Conservation (phyloP, 108 stramenopile genomes). For the Craspedostauros australis region DNA sequence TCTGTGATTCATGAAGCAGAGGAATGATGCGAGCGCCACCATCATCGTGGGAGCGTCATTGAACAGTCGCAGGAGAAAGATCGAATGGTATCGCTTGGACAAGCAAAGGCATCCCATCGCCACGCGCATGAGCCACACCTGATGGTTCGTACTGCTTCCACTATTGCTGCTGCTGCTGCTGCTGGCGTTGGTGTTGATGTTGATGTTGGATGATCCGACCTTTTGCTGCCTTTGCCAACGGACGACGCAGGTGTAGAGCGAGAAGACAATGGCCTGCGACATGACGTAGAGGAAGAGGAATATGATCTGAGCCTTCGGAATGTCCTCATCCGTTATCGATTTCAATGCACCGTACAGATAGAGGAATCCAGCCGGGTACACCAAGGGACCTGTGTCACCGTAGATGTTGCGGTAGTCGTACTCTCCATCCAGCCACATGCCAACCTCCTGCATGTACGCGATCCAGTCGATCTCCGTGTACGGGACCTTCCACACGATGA, state of each 20-base stretch:
- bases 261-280: slow-evolving; percentile 55
- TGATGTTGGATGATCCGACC: not conserved
- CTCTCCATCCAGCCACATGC: slow-evolving; percentile 66
- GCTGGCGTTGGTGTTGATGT: slow-evolving; percentile 2
- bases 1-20: slow-evolving; percentile 59
- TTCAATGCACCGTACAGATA: slow-evolving; percentile 81
- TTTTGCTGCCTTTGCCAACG: slow-evolving; percentile 9
- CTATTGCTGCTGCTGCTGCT: too few species aligned
- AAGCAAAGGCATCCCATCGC: slow-evolving; percentile 69
- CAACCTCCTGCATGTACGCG: slow-evolving; percentile 98
- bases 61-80: slow-evolving; percentile 94
- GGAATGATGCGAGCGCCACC: slow-evolving; percentile 67
- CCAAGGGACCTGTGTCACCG: slow-evolving; percentile 93
- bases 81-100: slow-evolving; percentile 91
- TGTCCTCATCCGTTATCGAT: slow-evolving; percentile 57
- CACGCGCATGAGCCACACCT: slow-evolving; percentile 64
- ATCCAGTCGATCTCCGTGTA: slow-evolving; percentile 99
- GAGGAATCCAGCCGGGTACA: slow-evolving; percentile 96
- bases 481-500: slow-evolving; percentile 66
- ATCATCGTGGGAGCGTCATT: slow-evolving; percentile 94
- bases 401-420: slow-evolving; percentile 82
- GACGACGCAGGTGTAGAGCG: slow-evolving; percentile 57
- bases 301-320: slow-evolving; percentile 70
- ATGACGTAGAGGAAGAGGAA: slow-evolving; percentile 80
- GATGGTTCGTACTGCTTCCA: slow-evolving; percentile 14